Evolutionary conservation across 2,329 filamentous ascomycete species (phyloP), one percentile per base, ranked within the genome.

Genomic region (Paecilomyces sp.): DNA sequence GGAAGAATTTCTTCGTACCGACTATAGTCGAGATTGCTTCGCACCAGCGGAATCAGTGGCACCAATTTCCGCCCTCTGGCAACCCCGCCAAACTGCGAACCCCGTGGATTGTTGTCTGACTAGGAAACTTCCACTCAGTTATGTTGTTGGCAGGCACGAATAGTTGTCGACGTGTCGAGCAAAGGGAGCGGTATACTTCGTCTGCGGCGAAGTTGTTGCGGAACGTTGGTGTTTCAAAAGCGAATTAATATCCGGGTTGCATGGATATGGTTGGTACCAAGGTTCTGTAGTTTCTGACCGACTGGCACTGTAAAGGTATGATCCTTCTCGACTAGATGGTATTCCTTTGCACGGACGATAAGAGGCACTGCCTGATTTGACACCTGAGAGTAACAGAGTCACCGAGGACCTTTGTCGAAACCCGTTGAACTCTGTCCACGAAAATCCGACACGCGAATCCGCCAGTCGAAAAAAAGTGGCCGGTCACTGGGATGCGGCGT

Each of bases 21-120:
- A 63, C 61, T 61, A 33, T 47, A 62, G 63, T 64, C 64, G 63
- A 68, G 59, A 67, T 63, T 57, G 58, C 61, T 70, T 67, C 64
- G 66, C 61, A 65, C 64, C 53, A 61, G 64, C 67, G 59, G 61
- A 67, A 64, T 64, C 59, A 67, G 61, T 65, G 62, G 59, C 64
- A 65, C 62, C 57, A 62, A 62, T 59, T 67, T 68, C 63, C 61
- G 63, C 66, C 65, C 63, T 67, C 63, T 67, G 66, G 65, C 61
- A 65, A 72, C 65, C 65, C 68, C 68, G 66, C 68, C 65, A 64
- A 66, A 62, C 62, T 67, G 64, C 64, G 65, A 62, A 58, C 66
- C 62, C 67, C 59, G 65, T 47, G 3, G 8, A 11, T 65, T 61
- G 62, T 56, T 65, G 31, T 41, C 7, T n/a, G 24, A 41, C 24